Evolutionary conservation across 2,329 filamentous ascomycete genomes (phyloP).

Genomic region (Aspergillus persii): DNA sequence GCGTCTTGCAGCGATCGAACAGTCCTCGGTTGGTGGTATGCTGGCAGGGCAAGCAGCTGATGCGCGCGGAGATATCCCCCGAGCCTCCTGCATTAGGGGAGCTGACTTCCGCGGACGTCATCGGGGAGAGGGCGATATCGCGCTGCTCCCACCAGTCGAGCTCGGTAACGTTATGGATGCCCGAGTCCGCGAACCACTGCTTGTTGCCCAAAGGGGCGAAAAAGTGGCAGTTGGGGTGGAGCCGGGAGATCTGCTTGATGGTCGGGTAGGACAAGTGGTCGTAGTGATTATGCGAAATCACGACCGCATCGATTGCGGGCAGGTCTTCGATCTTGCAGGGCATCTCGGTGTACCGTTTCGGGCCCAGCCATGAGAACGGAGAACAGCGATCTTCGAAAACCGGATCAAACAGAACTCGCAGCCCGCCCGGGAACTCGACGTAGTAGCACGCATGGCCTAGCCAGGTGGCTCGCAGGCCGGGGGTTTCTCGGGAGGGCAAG

Average conservation of each 20-base stretch:
- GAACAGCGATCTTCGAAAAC: conserved; percentile 87
- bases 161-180: conserved; percentile 77
- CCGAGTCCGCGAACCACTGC: conserved; percentile 71
- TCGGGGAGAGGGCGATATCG: conserved; percentile 62
- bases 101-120: conserved; percentile 28
- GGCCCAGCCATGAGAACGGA: conserved; percentile 67
- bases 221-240: conserved; percentile 78
- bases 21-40: conserved; percentile 69
- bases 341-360: conserved; percentile 73
- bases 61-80: conserved; percentile 62
- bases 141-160: conserved; percentile 93
- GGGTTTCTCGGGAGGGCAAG: conserved; percentile 57
- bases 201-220: conserved; percentile 83
- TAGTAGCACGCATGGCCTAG: conserved; percentile 93
- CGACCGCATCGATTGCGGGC: conserved; percentile 56
- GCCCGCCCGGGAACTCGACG: conserved; percentile 80
- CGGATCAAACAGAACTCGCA: conserved; percentile 89
- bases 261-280: conserved; percentile 82
- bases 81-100: conserved; percentile 22
- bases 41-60: conserved; percentile 81
- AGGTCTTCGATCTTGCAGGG: conserved; percentile 78
- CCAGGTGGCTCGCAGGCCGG: conserved; percentile 80
- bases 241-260: conserved; percentile 66
- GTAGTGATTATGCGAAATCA: conserved; percentile 90
- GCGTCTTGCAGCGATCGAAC: conserved; percentile 70